Evolutionary conservation across 2,329 filamentous ascomycete species (phyloP), one percentile per base, ranked within the genome.

Genomic region (Penicillium vulpinum): DNA sequence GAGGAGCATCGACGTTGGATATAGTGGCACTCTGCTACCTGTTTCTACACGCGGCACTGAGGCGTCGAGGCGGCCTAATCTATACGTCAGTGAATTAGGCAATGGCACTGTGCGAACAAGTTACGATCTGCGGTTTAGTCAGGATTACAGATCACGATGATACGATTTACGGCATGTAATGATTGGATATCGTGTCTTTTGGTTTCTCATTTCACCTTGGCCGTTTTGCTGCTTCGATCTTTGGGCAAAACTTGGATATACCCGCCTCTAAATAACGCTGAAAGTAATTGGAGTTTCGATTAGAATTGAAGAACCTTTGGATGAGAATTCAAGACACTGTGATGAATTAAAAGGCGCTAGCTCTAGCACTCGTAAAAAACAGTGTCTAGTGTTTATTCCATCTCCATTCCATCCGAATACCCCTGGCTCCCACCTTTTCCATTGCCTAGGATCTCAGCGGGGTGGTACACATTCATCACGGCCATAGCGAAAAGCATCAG

Each of bases 401-500:
- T 33, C 18, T 54, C 48, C 41, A 62, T 52, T 2, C 36, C 39
- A 22, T 61, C 62, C 15, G 38, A 36, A 48, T 57, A 40, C 1
- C 22, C 50, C 15, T 7, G 49, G 5, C n/a, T 51, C 2, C n/a
- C 54, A 24, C 39, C 43, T 36, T 62, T 65, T 2, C 62, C 62
- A 58, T 65, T 44, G 0, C 63, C 61, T 31, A 66, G 10, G 48
- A 66, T 65, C 38, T 51, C 49, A 10, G 63, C 62, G 1, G 63
- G 63, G 26, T 66, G 63, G 35, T 59, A 66, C 3, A 65, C 24
- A 33, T 67, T 64, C 63, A 66, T 62, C 0, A 62, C 43, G 5
- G 61, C 48, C 64, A 71, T 64, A 4, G 67, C 64, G 21, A 61
- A 29, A 9, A 64, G 59, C 68, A 72, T 71, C 58, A 69, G 52